Base-by-base conservation (phyloP, 768 basidiomycete species). In the Cyclocybe aegerita region DNA sequence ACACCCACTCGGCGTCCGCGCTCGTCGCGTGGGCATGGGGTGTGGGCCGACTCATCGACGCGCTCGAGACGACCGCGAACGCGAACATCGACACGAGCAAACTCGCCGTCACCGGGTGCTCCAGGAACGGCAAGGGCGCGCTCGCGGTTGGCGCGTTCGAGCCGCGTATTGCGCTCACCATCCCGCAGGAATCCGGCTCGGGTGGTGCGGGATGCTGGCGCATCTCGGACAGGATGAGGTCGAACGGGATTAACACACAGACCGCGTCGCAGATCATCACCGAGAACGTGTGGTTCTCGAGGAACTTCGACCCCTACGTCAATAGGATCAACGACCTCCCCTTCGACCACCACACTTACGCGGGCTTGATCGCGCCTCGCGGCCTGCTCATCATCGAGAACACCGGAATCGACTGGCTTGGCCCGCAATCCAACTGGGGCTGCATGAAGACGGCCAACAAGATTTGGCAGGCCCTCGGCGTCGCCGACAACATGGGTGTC, bases 21-120 rank as follows among this genome's bases (percentile, higher is more conserved):
- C 73, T 80, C 71, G 76, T 71, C 7, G 79, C 81, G 1, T 80
- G 79, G 80, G 72, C 75, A 0, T 81, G 80, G 81, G 81, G 74
- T 49, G 73, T 80, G 45, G 70, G 71, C 41, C 78, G 81, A 16
- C 74, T 82, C 62, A 80, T 82, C 62, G 81, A 81, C 59, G 77
- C 72, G 8, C 69, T 82, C 39, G 76, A 79, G 64, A 61, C 55
- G 31, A 77, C 70, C 0, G 69, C 78, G 6, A 48, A 63, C 12
- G 69, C 73, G 5, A 68, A 71, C 42, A 76, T 82, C 60, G 70
- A 81, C 59, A 56, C 71, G 7, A 57, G 59, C 30, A 69, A 69
- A 50, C 70, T 81, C 48, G 81, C 67, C 12, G 78, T 81, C 32
- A 79, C 79, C 0, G 79, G 80, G 7, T 81, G 80, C 63, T 79